Percentiles rank a stretch among this genome's conserved stretches.
Evolutionary conservation across 2,329 filamentous ascomycete species (phyloP).

Genomic region (Esteya vermicola): DNA sequence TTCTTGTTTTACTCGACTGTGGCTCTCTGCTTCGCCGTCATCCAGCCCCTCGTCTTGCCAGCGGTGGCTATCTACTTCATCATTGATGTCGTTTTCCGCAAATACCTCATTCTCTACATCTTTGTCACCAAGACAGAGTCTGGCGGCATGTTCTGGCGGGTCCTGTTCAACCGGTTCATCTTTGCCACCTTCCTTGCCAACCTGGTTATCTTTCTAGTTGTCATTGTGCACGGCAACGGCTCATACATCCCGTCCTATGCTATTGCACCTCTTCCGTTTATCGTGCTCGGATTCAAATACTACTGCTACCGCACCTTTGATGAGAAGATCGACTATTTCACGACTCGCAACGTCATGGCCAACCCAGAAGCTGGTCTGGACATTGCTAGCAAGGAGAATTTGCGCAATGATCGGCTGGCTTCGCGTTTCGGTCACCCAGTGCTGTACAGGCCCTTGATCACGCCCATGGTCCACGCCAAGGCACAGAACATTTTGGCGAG

Average conservation of each 20-base stretch:
- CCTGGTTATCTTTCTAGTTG: conserved; percentile 60
- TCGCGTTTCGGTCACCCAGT: conserved; percentile 82
- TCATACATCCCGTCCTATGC: conserved; percentile 47
- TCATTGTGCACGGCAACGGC: conserved; percentile 54
- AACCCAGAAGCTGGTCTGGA: conserved; percentile 27
- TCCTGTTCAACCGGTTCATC: conserved; percentile 83
- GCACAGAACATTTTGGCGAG: conserved; percentile 76
- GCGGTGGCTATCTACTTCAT: conserved; percentile 82
- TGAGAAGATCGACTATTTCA: conserved; percentile 66
- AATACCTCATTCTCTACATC: conserved; percentile 86
- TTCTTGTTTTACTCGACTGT: conserved; percentile 92
- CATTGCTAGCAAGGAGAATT: conserved; percentile 32
- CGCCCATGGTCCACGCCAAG: conserved; percentile 89
- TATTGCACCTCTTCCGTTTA: conserved; percentile 59
- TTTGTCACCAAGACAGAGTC: conserved; percentile 96
- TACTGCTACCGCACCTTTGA: conserved; percentile 71
- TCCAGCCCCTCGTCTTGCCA: conserved; percentile 78
- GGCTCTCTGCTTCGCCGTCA: conserved; percentile 65
- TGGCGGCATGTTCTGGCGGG: conserved; percentile 82
- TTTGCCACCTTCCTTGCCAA: conserved; percentile 71
- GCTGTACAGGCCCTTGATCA: conserved; percentile 76
- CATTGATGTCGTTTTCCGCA: conserved; percentile 81
- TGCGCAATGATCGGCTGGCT: conserved; percentile 54
- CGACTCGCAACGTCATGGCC: conserved; percentile 41
- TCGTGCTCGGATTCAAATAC: conserved; percentile 73